Evolutionary conservation across 2,329 filamentous ascomycete genomes (phyloP).

Genomic region (Hirsutella thompsonii): DNA sequence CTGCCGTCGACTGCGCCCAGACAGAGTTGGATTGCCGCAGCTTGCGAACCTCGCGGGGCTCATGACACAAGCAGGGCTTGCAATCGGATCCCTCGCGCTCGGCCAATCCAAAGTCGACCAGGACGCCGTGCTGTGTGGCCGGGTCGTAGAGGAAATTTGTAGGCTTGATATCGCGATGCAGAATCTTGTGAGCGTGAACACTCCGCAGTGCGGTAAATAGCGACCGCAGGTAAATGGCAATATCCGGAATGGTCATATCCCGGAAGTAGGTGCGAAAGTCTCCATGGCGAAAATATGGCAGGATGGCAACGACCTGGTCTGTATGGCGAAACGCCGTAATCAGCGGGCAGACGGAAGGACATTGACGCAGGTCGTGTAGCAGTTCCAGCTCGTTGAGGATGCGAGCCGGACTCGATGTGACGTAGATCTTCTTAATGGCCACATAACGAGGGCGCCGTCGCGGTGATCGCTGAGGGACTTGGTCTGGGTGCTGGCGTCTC

Average conservation of each 20-base stretch:
- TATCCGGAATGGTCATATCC: slow-evolving; percentile 74
- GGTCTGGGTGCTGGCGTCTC: slow-evolving; percentile 22
- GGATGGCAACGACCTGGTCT: slow-evolving; percentile 87
- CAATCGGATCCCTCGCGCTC: slow-evolving; percentile 68
- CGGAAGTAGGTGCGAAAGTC: slow-evolving; percentile 95
- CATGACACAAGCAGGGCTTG: slow-evolving; percentile 72
- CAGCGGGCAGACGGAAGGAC: slow-evolving; percentile 77
- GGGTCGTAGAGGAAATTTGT: slow-evolving; percentile 96
- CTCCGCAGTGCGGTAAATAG: slow-evolving; percentile 75
- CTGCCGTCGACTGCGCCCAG: slow-evolving; percentile 34
- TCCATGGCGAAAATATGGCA: slow-evolving; percentile 90
- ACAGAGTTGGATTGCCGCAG: slow-evolving; percentile 44
- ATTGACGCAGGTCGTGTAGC: slow-evolving; percentile 73
- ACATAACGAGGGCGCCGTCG: slow-evolving; percentile 55
- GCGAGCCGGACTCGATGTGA: slow-evolving; percentile 84
- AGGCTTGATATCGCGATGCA: slow-evolving; percentile 93
- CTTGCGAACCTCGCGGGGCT: slow-evolving; percentile 49
- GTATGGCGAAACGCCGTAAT: slow-evolving; percentile 94
- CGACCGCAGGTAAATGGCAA: slow-evolving; percentile 78
- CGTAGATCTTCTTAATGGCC: slow-evolving; percentile 98
- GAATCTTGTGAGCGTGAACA: slow-evolving; percentile 72
- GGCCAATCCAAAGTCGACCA: slow-evolving; percentile 98
- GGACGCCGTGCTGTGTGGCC: slow-evolving; percentile 64
- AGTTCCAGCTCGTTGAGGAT: slow-evolving; percentile 96
- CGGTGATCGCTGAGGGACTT: slow-evolving; percentile 12